These are phyloP conservation scores for Phytophthora podocarpi DNA, from an alignment of 352 stramenopile genomes.

Conservation along the genomic window DNA sequence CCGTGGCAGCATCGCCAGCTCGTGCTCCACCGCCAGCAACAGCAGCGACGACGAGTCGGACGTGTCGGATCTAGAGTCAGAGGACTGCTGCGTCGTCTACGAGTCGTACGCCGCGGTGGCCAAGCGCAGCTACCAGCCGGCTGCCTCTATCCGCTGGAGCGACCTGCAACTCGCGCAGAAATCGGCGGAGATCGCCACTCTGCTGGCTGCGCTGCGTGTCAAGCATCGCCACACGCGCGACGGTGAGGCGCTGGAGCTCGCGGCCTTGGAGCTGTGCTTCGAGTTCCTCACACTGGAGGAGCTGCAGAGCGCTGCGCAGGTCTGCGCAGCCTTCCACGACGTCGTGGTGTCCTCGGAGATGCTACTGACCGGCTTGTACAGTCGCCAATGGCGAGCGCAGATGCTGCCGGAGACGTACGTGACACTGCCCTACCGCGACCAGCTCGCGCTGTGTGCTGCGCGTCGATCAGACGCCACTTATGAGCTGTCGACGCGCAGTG, in stretches of 20 bases:
- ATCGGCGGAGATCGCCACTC: conserved; percentile 5
- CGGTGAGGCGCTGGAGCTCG: conserved; percentile 38
- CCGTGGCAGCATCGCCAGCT: conserved; percentile 37
- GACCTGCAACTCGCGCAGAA: conserved; percentile 57
- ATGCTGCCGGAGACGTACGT: conserved; percentile 45
- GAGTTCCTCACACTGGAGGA: conserved; percentile 71
- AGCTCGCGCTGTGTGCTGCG: conserved; percentile 53
- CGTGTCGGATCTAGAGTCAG: conserved; percentile 21
- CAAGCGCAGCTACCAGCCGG: conserved; percentile 44
- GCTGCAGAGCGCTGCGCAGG: conserved; percentile 43
- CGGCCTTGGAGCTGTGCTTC: conserved; percentile 74
- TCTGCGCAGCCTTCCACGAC: conserved; percentile 67
- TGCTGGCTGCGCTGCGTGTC: conserved; percentile 22
- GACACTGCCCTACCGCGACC: conserved; percentile 42
- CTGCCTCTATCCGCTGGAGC: conserved; percentile 62
- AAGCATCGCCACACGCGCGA: conserved; percentile 25
- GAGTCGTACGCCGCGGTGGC: conserved; percentile 78
- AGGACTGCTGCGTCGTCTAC: conserved; percentile 64
- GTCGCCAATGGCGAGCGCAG: conserved; percentile 53
- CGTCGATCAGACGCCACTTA: conserved; percentile 36
- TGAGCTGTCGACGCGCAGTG: conserved; percentile 67
- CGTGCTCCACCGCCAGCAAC: conserved; percentile 44
- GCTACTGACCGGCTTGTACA: conserved; percentile 65
- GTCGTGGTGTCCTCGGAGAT: conserved; percentile 48
- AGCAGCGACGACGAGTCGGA: conserved; percentile 49